Base-by-base conservation (phyloP, 306 rosid species). In the Cucurbita argyrosperma region DNA sequence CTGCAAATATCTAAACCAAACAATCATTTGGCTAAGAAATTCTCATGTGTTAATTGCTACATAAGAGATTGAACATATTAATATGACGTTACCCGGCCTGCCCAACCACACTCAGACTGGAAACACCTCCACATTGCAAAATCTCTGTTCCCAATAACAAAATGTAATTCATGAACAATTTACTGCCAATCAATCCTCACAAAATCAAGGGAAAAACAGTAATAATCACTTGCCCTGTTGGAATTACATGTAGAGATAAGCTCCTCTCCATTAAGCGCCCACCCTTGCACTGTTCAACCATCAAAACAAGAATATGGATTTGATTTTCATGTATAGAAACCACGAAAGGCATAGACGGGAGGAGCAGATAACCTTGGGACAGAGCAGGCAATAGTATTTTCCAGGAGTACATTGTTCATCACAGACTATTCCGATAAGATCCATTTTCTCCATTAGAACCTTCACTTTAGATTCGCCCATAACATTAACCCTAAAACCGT, bases 91-190 rank as follows among this genome's bases (percentile, higher is more conserved):
- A 93, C 98, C 96, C 79, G 82, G 69, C 88, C 98, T 68, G 86
- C 83, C 97, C 97, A 90, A 18, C 89, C 88, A 58, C 98, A 93
- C 12, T 82, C 74, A 66, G 72, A 61, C 56, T 81, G 91, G 79
- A 90, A 93, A 77, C 98, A 93, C 82, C 98, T 87, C 96, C 97
- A 90, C 96, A 89, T 89, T 45, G 96, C 98, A 77, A 89, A 82
- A 71, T 82, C 90, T 78, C 97, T 93, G 72, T 50, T 21, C 51
- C 69, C 75, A 83, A 57, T 53, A n/a, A 50, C 75, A 80, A n/a
- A 46, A 64, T 57, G 59, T 51, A 62, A 52, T 46, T 57, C 52
- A 78, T 43, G 65, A 60, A 10, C 57, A 21, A 38, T 79, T 23
- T 60, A 53, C 40, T 39, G 71, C 50, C 82, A 79, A 56, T 19